Conservation (phyloP, 2,329 filamentous ascomycete genomes). For the Pseudofabraea citricarpa region DNA sequence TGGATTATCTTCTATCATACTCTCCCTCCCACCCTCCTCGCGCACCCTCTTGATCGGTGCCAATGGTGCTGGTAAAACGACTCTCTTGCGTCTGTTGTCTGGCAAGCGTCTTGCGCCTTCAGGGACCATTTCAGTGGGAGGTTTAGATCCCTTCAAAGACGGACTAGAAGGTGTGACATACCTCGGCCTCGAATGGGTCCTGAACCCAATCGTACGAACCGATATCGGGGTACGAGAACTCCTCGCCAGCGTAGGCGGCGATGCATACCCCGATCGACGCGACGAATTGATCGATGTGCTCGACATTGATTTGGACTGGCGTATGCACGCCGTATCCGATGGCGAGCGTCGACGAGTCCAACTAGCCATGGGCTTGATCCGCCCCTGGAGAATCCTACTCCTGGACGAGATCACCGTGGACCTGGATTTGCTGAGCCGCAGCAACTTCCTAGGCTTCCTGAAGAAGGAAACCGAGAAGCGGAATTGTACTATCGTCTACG, state of each 20-base stretch:
- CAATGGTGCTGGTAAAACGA: slow-evolving; percentile 97
- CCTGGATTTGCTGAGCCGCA: slow-evolving; percentile 79
- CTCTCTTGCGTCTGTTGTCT: slow-evolving; percentile 82
- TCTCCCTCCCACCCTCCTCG: slow-evolving; percentile 75
- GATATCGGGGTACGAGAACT: slow-evolving; percentile 91
- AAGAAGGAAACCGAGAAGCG: slow-evolving; percentile 79
- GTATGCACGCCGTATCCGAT: slow-evolving; percentile 93
- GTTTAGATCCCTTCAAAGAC: slow-evolving; percentile 87
- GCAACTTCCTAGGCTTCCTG: slow-evolving; percentile 81
- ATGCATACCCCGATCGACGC: slow-evolving; percentile 73
- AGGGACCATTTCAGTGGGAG: slow-evolving; percentile 69
- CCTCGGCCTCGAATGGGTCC: slow-evolving; percentile 94
- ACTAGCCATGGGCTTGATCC: slow-evolving; percentile 88
- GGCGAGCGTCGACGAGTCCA: slow-evolving; percentile 90
- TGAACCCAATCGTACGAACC: slow-evolving; percentile 92
- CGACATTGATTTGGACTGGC: slow-evolving; percentile 88
- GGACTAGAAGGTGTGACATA: slow-evolving; percentile 93
- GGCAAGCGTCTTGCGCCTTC: slow-evolving; percentile 88
- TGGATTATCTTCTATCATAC: slow-evolving; percentile 69
- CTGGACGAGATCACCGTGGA: slow-evolving; percentile 98
- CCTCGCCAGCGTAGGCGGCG: slow-evolving; percentile 78
- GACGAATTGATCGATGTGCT: slow-evolving; percentile 85
- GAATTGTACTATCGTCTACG: slow-evolving; percentile 90
- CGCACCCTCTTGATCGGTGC: slow-evolving; percentile 91
- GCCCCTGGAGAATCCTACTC: slow-evolving; percentile 86